Evolutionary conservation across 805 yeast species (phyloP).

Genomic region (Yarrowia sp.): DNA sequence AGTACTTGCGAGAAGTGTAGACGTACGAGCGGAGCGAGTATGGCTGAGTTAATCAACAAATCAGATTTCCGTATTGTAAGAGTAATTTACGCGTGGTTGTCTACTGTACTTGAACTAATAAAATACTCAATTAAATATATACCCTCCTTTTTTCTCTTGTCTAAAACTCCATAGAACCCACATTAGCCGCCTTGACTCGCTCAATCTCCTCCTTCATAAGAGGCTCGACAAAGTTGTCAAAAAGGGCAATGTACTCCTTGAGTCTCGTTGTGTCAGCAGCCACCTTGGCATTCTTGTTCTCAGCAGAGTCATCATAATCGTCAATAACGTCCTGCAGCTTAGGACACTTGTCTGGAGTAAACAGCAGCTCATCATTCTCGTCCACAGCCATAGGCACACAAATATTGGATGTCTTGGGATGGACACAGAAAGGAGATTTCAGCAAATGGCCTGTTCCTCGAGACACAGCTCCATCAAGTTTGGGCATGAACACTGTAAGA

Average conservation of each 20-base stretch:
- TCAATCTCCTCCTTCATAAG: slow-evolving; percentile 55
- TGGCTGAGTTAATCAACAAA: no score
- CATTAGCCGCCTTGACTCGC: slow-evolving; percentile 44
- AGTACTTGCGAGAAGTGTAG: no score
- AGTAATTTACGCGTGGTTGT: no score
- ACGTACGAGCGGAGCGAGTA: no score
- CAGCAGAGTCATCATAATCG: slow-evolving; percentile 29
- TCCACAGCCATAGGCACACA: slow-evolving; percentile 69
- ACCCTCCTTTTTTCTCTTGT: no score
- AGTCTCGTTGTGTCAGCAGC: slow-evolving; percentile 54
- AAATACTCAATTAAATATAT: slow-evolving; percentile 1
- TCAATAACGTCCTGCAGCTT: slow-evolving; percentile 67
- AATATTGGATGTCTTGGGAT: slow-evolving; percentile 91
- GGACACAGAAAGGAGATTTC: slow-evolving; percentile 95
- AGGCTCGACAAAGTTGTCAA: slow-evolving; percentile 58
- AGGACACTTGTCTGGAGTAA: slow-evolving; percentile 80
- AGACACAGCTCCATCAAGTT: slow-evolving; percentile 91
- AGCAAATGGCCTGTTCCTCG: slow-evolving; percentile 84
- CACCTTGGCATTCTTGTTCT: slow-evolving; percentile 35
- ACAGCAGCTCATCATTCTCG: slow-evolving; percentile 44
- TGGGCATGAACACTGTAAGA: slow-evolving; percentile 78
- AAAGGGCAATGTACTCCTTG: slow-evolving; percentile 66
- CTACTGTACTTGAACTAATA: neutral
- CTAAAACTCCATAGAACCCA: slow-evolving; percentile 37
- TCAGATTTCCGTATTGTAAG: no score